Evolutionary conservation across 2,329 filamentous ascomycete species (phyloP), one percentile per base, ranked within the genome.

Genomic region (Nemania diffusa): DNA sequence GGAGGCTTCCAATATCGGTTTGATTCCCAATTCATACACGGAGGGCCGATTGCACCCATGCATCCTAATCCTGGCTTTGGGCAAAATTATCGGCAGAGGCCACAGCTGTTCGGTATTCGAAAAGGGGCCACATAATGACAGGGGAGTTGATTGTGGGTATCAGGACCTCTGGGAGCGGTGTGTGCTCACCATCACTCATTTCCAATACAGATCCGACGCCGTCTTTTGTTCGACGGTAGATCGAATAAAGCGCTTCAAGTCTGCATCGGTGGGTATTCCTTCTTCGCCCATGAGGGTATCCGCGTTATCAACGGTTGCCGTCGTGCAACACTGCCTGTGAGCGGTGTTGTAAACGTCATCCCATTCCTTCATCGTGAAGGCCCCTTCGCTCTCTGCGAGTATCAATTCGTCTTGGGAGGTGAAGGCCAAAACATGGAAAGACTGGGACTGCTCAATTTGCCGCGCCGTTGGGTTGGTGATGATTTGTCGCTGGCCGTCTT

Each of bases 341-440:
- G 91, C 93, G 51, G 84, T 81, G 68, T 90, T 85, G 71, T 90
- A 88, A 20, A 92, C 87, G 50, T 85, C 82, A 63, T 93, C 88
- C 93, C 94, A 97, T 70, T 91, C 90, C 15, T 88, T 84, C 71
- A 92, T 83, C 53, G 88, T 87, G 76, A 97, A 98, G 3, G 81
- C 81, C 0, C 95, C 95, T 74, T 95, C 89, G 74, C 93, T 97
- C 80, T 97, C 92, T 37, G 88, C 90, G 48, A 97, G 80, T 24
- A 97, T 80, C 58, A 97, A 81, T 66, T 92, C 89, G 8, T 90
- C 87, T 58, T 88, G 83, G 1, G 90, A 89, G n/a, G 90, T 91
- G 77, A 96, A 97, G 5, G 90, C 91, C 65, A 97, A 84, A n/a
- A 92, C 92, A 77, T 97, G 95, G 24, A 92, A 81, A 5, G 93